Evolutionary conservation across 306 rosid genomes (phyloP).

Genomic region (Senna tora): DNA sequence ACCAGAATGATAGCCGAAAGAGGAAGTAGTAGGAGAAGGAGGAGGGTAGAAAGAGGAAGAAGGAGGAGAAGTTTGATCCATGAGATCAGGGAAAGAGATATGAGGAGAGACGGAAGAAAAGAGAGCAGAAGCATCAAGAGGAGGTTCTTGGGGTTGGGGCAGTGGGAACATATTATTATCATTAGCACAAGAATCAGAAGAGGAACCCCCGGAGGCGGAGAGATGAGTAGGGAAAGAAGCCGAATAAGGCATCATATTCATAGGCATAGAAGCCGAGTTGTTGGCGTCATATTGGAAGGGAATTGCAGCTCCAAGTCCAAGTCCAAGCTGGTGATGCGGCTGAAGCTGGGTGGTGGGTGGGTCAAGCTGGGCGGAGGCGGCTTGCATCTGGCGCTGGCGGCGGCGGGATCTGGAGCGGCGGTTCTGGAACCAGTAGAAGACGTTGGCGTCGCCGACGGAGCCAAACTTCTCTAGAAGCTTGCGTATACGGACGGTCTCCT

Average conservation of each 20-base stretch:
- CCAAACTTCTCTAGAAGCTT: slow-evolving; percentile 90
- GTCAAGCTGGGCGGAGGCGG: slow-evolving; percentile 35
- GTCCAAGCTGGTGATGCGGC: neutral
- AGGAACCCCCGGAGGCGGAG: slow-evolving; percentile 36
- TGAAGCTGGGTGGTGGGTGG: neutral
- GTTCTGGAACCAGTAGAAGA: slow-evolving; percentile 98
- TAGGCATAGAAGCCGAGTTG: too few relatives aligned
- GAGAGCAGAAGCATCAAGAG: slow-evolving; percentile 19
- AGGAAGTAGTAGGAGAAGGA: slow-evolving; percentile 48
- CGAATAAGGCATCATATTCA: neutral
- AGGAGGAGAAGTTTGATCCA: slow-evolving; percentile 46
- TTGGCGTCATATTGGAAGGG: slow-evolving; percentile 28
- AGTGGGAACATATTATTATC: too few relatives aligned
- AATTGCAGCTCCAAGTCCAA: slow-evolving; percentile 50
- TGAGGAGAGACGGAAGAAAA: slow-evolving; percentile 50
- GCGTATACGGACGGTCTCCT: slow-evolving; percentile 82
- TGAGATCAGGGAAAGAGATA: slow-evolving; percentile 56
- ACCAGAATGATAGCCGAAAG: slow-evolving; percentile 71
- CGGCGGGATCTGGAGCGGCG: slow-evolving; percentile 96
- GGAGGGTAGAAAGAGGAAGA: slow-evolving; percentile 48
- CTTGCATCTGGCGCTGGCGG: slow-evolving; percentile 91
- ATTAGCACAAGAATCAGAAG: slow-evolving; percentile 46
- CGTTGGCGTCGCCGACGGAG: slow-evolving; percentile 88
- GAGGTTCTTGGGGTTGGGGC: neutral
- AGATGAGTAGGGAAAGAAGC: slow-evolving; percentile 22